Percentiles rank a stretch among this genome's conserved stretches.
phyloP scores from a whole-genome alignment of 805 yeast species.

The Candida xyloterini region DNA sequence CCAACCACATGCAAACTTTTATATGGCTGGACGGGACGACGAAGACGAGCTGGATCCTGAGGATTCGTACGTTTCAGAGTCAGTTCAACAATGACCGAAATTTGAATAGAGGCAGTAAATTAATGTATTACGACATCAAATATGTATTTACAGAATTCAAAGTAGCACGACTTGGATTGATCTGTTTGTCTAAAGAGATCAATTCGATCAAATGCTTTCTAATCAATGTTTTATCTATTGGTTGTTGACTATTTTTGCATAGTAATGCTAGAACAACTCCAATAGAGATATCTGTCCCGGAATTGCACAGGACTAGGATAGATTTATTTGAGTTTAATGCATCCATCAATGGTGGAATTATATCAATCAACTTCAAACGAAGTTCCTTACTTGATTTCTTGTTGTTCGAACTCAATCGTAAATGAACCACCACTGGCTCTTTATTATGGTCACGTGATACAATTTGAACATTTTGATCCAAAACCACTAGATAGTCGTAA shows the following conservation, averaged over 20 bases:
- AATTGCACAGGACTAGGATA: constrained; percentile 53
- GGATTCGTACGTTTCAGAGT: not conserved
- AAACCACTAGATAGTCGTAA: constrained; percentile 29
- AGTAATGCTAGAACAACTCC: constrained; percentile 56
- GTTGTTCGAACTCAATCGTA: constrained; percentile 26
- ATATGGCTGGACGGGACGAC: constrained; percentile 3
- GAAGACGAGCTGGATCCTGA: constrained; percentile 3
- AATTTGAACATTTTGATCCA: constrained; percentile 14
- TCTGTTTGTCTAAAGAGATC: constrained; percentile 41
- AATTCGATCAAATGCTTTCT: constrained; percentile 54
- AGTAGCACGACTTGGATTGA: constrained; percentile 77
- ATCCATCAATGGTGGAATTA: constrained; percentile 33
- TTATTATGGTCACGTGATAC: constrained; percentile 12
- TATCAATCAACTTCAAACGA: constrained; percentile 43
- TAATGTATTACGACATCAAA: constrained; percentile 40
- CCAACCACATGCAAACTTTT: constrained; percentile 6
- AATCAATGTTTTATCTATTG: constrained; percentile 19
- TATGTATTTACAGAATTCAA: constrained; percentile 65
- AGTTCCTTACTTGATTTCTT: constrained; percentile 69
- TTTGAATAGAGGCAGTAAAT: not conserved
- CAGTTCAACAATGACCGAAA: not conserved
- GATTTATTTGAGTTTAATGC: constrained; percentile 2
- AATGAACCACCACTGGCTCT: constrained; percentile 24
- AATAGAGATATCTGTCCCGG: constrained; percentile 64
- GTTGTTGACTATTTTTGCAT: constrained; percentile 27